Evolutionary conservation across 192 early-diverging fungal genomes (phyloP).

Genomic region (Linnemannia exigua): DNA sequence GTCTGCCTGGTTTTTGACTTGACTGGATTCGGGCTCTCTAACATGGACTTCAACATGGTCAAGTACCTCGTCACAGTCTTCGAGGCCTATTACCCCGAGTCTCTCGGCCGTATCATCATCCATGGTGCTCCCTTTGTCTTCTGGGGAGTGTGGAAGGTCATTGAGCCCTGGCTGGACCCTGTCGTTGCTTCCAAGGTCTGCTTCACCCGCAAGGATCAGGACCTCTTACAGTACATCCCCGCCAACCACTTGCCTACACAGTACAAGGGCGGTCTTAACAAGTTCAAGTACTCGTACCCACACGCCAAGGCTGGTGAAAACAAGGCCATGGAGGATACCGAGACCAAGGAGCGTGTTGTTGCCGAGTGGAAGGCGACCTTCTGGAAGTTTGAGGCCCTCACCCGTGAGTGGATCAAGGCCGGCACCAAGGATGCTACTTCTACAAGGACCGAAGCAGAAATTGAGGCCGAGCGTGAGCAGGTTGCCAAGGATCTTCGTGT

Average conservation of each 20-base stretch:
- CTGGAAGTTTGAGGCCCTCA: conserved; percentile 58
- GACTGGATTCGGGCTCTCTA: conserved; percentile 29
- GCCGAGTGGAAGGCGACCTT: conserved; percentile 40
- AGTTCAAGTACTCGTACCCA: conserved; percentile 64
- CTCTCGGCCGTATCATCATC: conserved; percentile 80
- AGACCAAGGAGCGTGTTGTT: conserved; percentile 29
- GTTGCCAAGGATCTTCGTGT: conserved; percentile 52
- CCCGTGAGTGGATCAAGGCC: conserved; percentile 58
- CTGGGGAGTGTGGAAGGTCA: conserved; percentile 82
- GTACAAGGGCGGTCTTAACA: conserved; percentile 67
- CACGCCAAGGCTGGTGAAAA: conserved; percentile 29
- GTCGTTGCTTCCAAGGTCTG: conserved; percentile 88
- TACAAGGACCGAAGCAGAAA: conserved; percentile 36
- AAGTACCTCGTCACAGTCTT: conserved; percentile 82
- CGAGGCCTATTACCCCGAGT: conserved; percentile 92
- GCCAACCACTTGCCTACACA: conserved; percentile 63
- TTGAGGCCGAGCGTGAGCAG: conserved; percentile 41
- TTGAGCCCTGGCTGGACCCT: conserved; percentile 86
- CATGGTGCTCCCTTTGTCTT: conserved; percentile 93
- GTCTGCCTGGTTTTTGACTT: conserved; percentile 51
- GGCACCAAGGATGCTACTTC: conserved; percentile 4
- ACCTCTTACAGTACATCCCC: conserved; percentile 73
- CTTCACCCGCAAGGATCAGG: conserved; percentile 73
- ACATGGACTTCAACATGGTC: conserved; percentile 59
- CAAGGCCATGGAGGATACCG: conserved; percentile 59